These are phyloP conservation scores for Ophiostoma pallidulum DNA, from an alignment of 2,329 filamentous ascomycete species.

Conservation along the genomic window DNA sequence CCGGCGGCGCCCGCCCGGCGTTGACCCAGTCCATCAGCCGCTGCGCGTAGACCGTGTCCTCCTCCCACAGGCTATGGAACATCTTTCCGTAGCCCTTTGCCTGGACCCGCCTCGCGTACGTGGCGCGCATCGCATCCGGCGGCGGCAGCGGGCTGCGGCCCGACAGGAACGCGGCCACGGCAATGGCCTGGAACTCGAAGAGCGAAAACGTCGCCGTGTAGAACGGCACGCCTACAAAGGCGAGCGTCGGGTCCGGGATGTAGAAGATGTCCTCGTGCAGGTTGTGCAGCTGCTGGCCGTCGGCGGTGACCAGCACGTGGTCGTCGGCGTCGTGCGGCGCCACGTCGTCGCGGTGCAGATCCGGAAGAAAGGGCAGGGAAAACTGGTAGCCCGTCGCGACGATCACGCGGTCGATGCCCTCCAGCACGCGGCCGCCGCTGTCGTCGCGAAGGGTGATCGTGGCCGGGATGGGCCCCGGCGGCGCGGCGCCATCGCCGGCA, in stretches of 20 bases:
- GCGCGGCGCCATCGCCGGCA: constrained; percentile 1
- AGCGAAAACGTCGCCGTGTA: constrained; percentile 59
- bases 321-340: constrained; percentile 39
- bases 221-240: constrained; percentile 56
- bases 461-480: constrained; percentile 35
- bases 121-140: constrained; percentile 28
- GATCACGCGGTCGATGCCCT: constrained; percentile 51
- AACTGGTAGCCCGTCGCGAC: constrained; percentile 54
- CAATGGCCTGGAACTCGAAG: constrained; percentile 61
- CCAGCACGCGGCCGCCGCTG: constrained; percentile 38
- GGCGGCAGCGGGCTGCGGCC: constrained; percentile 40
- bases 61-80: constrained; percentile 27
- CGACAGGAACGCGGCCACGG: constrained; percentile 46
- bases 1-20: background rate
- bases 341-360: constrained; percentile 33
- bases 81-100: constrained; percentile 26
- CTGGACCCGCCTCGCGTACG: constrained; percentile 24
- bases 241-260: constrained; percentile 54
- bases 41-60: constrained; percentile 20
- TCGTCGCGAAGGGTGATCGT: constrained; percentile 45
- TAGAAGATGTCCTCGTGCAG: constrained; percentile 61
- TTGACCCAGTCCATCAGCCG: constrained; percentile 21
- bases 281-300: constrained; percentile 46
- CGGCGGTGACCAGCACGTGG: constrained; percentile 2
- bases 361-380: constrained; percentile 44